Percentiles rank a stretch among this genome's conserved stretches.
phyloP scores from a whole-genome alignment of 305 asterid species.

The Rubia peregrina region DNA sequence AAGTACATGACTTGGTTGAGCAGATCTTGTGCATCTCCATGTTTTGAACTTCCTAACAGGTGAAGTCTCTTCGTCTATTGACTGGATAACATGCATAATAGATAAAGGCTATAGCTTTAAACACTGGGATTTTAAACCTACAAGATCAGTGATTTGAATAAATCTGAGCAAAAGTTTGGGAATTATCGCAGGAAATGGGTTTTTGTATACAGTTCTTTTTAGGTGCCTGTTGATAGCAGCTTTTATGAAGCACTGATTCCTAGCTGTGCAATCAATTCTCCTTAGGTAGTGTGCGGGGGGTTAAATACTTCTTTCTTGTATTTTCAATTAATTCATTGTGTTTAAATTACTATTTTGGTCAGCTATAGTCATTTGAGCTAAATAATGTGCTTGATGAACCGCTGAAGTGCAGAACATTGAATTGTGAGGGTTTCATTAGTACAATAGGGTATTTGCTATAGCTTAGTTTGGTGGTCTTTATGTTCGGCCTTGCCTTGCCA shows the following conservation, averaged over 20 bases:
- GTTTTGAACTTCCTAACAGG: conserved; percentile 54
- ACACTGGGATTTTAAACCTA: conserved; percentile 10
- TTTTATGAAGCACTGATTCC: conserved; percentile 22
- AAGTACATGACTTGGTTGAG: conserved; percentile 77
- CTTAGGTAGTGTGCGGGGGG: conserved; percentile 1
- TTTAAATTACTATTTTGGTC: not conserved
- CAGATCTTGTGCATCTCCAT: conserved; percentile 58
- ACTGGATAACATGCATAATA: conserved; percentile 22
- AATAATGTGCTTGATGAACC: not conserved
- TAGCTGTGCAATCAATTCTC: conserved; percentile 14
- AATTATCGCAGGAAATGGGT: conserved; percentile 34
- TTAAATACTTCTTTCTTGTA: not conserved
- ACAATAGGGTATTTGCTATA: too few species aligned
- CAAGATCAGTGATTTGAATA: conserved; percentile 28
- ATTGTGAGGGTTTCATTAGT: not conserved
- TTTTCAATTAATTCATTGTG: not conserved
- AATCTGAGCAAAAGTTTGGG: conserved; percentile 44
- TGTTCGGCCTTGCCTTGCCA: not conserved
- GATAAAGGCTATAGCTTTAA: conserved; percentile 12
- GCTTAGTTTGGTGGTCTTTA: not conserved
- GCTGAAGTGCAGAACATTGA: not conserved
- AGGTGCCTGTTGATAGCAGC: conserved; percentile 25
- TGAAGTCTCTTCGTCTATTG: conserved; percentile 34
- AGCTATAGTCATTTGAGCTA: not conserved
- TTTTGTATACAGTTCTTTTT: conserved; percentile 21